A percentile compares a stretch with the other conserved stretches of the same genome.
phyloP scores from a whole-genome alignment of 805 yeast species.

The Wickerhamiella musiphila region DNA sequence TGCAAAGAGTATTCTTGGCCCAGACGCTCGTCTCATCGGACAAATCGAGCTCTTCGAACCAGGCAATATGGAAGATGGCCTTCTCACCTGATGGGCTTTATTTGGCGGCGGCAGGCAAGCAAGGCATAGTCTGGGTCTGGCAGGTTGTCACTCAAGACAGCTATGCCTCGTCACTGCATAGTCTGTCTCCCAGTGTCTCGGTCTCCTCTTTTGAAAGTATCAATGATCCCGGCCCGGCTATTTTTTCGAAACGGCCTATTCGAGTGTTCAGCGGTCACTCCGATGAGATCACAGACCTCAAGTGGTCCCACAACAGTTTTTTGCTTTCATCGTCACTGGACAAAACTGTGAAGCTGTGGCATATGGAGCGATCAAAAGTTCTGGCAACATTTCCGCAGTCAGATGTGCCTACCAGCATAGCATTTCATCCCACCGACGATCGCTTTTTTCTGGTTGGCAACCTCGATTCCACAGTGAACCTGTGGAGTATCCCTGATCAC shows the following conservation, averaged over 20 bases:
- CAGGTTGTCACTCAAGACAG: constrained; percentile 1
- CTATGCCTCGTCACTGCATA: constrained; percentile 1
- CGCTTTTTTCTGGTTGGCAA: constrained; percentile 73
- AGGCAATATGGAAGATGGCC: constrained; percentile 4
- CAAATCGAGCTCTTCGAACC: too few relatives aligned
- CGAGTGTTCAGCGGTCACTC: constrained; percentile 49
- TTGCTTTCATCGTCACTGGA: constrained; percentile 72
- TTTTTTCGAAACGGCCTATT: constrained; percentile 52
- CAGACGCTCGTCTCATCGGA: background rate
- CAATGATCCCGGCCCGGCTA: constrained; percentile 15
- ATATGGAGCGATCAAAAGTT: constrained; percentile 46
- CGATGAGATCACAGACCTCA: constrained; percentile 52
- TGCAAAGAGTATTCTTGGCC: background rate
- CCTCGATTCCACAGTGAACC: constrained; percentile 50
- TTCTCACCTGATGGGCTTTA: constrained; percentile 7
- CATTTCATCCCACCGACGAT: constrained; percentile 74
- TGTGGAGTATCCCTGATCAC: constrained; percentile 76
- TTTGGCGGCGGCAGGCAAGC: constrained; percentile 6
- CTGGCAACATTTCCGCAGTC: constrained; percentile 49
- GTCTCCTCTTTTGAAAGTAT: too few relatives aligned
- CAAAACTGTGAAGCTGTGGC: constrained; percentile 71
- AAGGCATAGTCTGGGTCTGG: constrained; percentile 6
- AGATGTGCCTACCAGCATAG: constrained; percentile 69
- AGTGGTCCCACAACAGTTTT: constrained; percentile 82
- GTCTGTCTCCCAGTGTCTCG: too few relatives aligned